Conservation (phyloP, 2,329 filamentous ascomycete genomes). For the Xenoacremonium recifei region DNA sequence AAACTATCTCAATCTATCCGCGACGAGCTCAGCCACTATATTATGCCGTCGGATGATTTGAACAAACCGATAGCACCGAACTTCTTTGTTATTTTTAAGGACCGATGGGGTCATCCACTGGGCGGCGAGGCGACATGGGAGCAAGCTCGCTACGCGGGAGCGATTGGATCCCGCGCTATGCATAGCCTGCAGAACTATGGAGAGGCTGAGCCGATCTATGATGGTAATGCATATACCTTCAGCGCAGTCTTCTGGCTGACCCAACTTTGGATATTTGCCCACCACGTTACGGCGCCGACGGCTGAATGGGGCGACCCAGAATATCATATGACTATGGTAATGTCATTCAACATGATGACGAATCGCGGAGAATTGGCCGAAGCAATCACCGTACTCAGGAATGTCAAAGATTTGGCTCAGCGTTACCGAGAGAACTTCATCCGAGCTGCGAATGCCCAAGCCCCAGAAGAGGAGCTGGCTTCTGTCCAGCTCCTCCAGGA, state of each 20-base stretch:
- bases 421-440: slow-evolving; percentile 35
- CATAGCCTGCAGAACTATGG: slow-evolving; percentile 36
- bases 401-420: slow-evolving; percentile 37
- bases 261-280: slow-evolving; percentile 36
- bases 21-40: slow-evolving; percentile 20
- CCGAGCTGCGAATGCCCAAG: slow-evolving; percentile 27
- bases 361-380: slow-evolving; percentile 29
- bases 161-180: slow-evolving; percentile 35
- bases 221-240: slow-evolving; percentile 38
- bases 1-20: slow-evolving; percentile 24
- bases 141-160: slow-evolving; percentile 38
- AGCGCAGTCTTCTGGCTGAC: slow-evolving; percentile 37
- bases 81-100: slow-evolving; percentile 41
- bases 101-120: too few species aligned
- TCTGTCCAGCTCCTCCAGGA: too few species aligned
- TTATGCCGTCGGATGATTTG: slow-evolving; percentile 29
- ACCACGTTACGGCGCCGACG: slow-evolving; percentile 32
- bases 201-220: slow-evolving; percentile 29
- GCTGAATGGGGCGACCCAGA: slow-evolving; percentile 29
- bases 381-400: slow-evolving; percentile 37
- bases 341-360: slow-evolving; percentile 25
- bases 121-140: slow-evolving; percentile 25
- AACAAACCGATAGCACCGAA: slow-evolving; percentile 35
- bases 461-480: too few species aligned
- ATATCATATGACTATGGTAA: slow-evolving; percentile 41